phyloP scores from a whole-genome alignment of 192 early-diverging fungal species.

The Phycomyces blakesleeanus region DNA sequence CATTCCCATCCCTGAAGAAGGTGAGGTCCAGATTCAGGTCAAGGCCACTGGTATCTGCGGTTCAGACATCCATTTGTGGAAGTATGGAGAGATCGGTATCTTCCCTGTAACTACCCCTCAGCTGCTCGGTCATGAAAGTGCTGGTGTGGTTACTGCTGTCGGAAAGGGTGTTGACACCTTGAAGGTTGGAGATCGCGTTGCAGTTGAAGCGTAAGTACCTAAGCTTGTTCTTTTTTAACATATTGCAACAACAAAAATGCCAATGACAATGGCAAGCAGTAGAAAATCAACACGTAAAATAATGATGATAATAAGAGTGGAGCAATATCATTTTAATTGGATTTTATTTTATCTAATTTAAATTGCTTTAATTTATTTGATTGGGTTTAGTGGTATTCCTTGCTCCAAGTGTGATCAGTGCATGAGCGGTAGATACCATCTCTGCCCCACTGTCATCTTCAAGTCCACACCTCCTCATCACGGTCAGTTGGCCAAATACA shows the following conservation, averaged over 20 bases:
- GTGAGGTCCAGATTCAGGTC: constrained; percentile 28
- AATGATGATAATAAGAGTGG: no score
- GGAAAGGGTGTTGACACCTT: constrained; percentile 32
- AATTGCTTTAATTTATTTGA: background rate
- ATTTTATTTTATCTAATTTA: background rate
- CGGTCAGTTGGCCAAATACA: constrained; percentile 28
- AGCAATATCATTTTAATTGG: no score
- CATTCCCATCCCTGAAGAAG: constrained; percentile 17
- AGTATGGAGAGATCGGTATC: constrained; percentile 33
- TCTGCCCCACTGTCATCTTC: constrained; percentile 36
- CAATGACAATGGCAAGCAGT: no score
- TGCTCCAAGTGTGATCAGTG: constrained; percentile 36
- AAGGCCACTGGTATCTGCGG: constrained; percentile 40
- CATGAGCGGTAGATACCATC: constrained; percentile 30
- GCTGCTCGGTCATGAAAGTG: constrained; percentile 37
- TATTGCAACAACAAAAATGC: no score
- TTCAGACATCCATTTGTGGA: constrained; percentile 35
- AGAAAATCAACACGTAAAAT: no score
- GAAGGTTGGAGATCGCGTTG: constrained; percentile 39
- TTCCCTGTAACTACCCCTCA: constrained; percentile 22
- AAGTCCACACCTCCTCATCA: constrained; percentile 34
- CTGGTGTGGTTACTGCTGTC: constrained; percentile 33
- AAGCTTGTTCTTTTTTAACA: no score
- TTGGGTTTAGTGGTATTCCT: constrained; percentile 27
- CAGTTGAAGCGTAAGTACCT: constrained; percentile 34